A percentile compares a stretch with the other conserved stretches of the same genome.
phyloP scores from a whole-genome alignment of 306 rosid genomes.

The Alnus glutinosa region DNA sequence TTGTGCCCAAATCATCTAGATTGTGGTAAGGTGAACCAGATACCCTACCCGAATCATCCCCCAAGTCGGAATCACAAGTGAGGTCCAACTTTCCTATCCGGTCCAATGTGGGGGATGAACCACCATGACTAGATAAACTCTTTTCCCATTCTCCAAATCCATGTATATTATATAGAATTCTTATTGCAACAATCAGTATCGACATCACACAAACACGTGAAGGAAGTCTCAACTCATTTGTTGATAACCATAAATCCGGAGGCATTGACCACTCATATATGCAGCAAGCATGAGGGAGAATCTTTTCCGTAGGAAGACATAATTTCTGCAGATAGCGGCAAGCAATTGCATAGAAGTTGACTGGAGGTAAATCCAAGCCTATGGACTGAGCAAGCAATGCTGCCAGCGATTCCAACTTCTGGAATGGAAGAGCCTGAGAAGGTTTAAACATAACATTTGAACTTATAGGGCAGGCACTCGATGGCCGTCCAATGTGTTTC shows the following conservation, averaged over 20 bases:
- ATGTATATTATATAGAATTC: constrained; percentile 69
- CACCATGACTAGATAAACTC: constrained; percentile 46
- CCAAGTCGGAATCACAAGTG: constrained; percentile 5
- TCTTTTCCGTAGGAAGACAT: constrained; percentile 61
- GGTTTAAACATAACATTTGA: constrained; percentile 75
- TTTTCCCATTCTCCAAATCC: constrained; percentile 91
- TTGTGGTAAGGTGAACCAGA: constrained; percentile 25
- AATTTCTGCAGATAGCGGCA: constrained; percentile 55
- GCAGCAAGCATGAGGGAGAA: constrained; percentile 62
- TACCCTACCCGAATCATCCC: constrained; percentile 29
- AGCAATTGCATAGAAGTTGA: constrained; percentile 77
- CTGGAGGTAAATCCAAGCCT: constrained; percentile 81
- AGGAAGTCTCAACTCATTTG: constrained; percentile 68
- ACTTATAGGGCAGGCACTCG: constrained; percentile 77
- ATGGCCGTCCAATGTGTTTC: constrained; percentile 53
- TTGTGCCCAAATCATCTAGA: constrained; percentile 24
- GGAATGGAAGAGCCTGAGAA: constrained; percentile 52
- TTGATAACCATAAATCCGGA: constrained; percentile 73
- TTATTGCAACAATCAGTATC: constrained; percentile 70
- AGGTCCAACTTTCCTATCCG: constrained; percentile 16
- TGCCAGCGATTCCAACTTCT: constrained; percentile 65
- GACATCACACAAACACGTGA: constrained; percentile 83
- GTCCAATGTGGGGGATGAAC: constrained; percentile 28
- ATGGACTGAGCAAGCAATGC: constrained; percentile 69
- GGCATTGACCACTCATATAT: constrained; percentile 86